Base-by-base conservation (phyloP, 2,329 filamentous ascomycete genomes). In the Talaromyces albobiverticillius region DNA sequence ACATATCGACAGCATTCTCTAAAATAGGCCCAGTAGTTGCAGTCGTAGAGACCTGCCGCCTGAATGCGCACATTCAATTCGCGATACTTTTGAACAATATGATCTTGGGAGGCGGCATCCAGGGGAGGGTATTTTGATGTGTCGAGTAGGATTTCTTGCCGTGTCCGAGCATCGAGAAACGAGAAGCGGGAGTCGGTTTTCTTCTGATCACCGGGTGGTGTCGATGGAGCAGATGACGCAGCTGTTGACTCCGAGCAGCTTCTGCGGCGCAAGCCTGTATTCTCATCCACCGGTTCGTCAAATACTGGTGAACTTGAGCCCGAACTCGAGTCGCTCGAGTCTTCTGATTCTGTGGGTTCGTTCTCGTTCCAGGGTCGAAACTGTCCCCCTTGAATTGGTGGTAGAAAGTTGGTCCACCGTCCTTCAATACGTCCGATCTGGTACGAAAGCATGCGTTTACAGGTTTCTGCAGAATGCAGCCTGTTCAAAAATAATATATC, bases 351-450 rank as follows among this genome's bases (percentile, higher is more conserved):
- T 46, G 71, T 72, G 31, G 72, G 68, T 7, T 64, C 59, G 4
- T 75, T 66, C 8, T 70, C 68, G 52, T 79, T 73, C 49, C 78
- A 78, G 20, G 75, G 72, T 60, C 86, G 82, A 71, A 92, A 95
- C 55, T 80, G 79, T 40, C 93, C 93, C 54, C 91, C 92, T 71
- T 97, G 93, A 50, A 97, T 93, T 0, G 94, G 93, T 4, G 94
- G 92, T 6, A 89, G 65, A 67, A 96, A 95, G 71, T 96, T 96
- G 58, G 77, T 76, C 94, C 94, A 99, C 57, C 76, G 78, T 26
- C 90, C 89, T 66, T 94, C 82, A 55, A 95, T 83, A 59, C 80
- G 82, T 42, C 94, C 94, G 64, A 97, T 90, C 59, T 89, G 85
- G 68, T 92, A 97, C 59, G 82, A 83, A 56, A 83, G 73, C 90